Evolutionary conservation across 192 early-diverging fungal species (phyloP).

Genomic region (Chytriomyces confervae): DNA sequence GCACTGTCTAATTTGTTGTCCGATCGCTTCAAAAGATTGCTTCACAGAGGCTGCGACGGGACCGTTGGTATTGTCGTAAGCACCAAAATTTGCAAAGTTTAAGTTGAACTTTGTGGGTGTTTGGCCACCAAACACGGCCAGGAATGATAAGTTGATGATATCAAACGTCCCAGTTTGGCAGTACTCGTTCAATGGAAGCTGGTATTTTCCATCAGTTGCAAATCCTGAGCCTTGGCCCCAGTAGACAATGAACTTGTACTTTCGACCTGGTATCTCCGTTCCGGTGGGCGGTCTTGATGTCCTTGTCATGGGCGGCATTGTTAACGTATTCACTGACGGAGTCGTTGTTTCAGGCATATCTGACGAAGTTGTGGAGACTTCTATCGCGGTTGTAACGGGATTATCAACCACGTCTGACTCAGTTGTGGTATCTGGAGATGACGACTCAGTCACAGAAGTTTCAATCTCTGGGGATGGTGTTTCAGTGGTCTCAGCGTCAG

Average conservation of each 20-base stretch:
- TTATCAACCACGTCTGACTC: too few relatives aligned
- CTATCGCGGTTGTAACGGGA: not conserved
- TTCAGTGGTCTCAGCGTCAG: not conserved
- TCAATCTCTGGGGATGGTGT: not conserved
- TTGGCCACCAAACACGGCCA: slow-evolving; percentile 5
- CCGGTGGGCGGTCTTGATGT: not conserved
- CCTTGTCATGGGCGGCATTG: not conserved
- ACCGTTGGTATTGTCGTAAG: slow-evolving; percentile 5
- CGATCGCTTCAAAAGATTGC: not conserved
- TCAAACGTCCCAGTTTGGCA: slow-evolving; percentile 4
- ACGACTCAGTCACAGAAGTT: not conserved
- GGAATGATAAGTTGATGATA: slow-evolving; percentile 24
- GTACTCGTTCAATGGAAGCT: slow-evolving; percentile 1
- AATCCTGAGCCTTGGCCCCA: slow-evolving; percentile 24
- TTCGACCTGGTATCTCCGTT: not conserved
- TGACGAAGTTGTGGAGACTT: slow-evolving; percentile 6
- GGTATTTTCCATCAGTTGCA: slow-evolving; percentile 8
- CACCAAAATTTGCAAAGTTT: slow-evolving; percentile 7
- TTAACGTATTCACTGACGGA: not conserved
- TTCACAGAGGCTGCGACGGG: not conserved
- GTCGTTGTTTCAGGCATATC: not conserved
- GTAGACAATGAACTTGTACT: slow-evolving; percentile 23
- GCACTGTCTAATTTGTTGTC: slow-evolving; percentile 4
- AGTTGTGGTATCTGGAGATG: not conserved
- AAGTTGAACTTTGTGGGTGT: slow-evolving; percentile 10